Percentiles rank a stretch among this genome's conserved stretches.
These are phyloP conservation scores for Cucurbita maxima DNA, from an alignment of 306 rosid species.

Conservation along the genomic window DNA sequence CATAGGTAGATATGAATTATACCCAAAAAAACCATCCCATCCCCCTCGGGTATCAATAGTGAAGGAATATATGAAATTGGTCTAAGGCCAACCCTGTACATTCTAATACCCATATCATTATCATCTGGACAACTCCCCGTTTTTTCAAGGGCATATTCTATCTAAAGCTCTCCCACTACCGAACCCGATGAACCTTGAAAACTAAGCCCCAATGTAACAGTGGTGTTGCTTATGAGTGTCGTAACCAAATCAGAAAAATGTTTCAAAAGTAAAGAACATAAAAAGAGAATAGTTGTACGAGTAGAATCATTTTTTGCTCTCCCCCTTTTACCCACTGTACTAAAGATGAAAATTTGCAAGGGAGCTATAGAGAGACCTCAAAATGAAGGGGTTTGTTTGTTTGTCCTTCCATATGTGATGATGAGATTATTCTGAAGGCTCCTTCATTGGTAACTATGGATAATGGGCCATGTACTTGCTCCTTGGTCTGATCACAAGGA, in stretches of 20 bases:
- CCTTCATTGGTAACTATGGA: conserved; percentile 4
- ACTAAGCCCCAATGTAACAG: neutral
- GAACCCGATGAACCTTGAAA: neutral
- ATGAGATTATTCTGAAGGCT: conserved; percentile 8
- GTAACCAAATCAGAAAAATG: neutral
- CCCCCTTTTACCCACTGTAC: neutral
- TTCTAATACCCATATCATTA: neutral
- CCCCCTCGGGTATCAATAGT: neutral
- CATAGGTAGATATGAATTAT: neutral
- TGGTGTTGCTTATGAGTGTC: neutral
- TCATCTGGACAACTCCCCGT: neutral
- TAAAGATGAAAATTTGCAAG: neutral
- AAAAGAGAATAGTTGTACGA: neutral
- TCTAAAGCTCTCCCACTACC: neutral
- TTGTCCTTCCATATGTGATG: conserved; percentile 9
- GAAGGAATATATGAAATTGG: neutral
- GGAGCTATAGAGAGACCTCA: conserved; percentile 1
- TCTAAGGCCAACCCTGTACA: neutral
- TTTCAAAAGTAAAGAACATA: neutral
- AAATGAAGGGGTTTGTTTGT: conserved; percentile 8
- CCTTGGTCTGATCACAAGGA: conserved; percentile 29
- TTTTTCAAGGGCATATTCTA: neutral
- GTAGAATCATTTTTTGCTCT: neutral
- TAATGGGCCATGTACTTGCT: neutral
- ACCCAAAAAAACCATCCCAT: neutral